Conservation (phyloP, 2,329 filamentous ascomycete genomes). For the Pestalotiopsis sp. region DNA sequence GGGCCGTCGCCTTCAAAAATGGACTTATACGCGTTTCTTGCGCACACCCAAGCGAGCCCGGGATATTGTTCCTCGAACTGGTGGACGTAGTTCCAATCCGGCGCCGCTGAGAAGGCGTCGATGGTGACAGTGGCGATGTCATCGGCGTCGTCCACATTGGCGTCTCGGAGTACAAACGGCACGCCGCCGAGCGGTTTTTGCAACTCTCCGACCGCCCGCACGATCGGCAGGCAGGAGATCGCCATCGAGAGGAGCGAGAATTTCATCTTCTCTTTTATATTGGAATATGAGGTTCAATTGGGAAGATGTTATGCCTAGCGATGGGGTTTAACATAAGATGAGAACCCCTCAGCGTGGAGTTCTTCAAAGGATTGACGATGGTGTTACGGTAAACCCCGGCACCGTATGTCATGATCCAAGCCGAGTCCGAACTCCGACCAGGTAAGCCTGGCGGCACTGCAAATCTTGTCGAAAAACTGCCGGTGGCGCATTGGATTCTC, state of each 20-base stretch:
- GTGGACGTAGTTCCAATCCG: conserved; percentile 4
- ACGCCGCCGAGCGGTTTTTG: not conserved
- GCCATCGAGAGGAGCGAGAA: not conserved
- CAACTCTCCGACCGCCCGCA: not conserved
- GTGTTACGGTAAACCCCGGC: too few relatives aligned
- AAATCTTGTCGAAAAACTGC: too few relatives aligned
- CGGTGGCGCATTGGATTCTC: too few relatives aligned
- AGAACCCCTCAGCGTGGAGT: too few relatives aligned
- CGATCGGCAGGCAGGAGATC: not conserved
- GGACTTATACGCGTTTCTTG: not conserved
- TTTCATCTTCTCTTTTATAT: not conserved
- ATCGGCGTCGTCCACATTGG: not conserved
- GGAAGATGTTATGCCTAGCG: too few relatives aligned
- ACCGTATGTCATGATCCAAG: too few relatives aligned
- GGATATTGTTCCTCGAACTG: conserved; percentile 8
- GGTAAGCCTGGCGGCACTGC: too few relatives aligned
- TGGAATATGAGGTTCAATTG: not conserved
- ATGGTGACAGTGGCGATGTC: conserved; percentile 1
- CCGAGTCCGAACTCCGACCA: too few relatives aligned
- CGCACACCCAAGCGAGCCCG: not conserved
- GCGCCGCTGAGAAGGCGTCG: conserved; percentile 2
- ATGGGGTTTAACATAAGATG: not conserved
- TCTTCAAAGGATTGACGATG: too few relatives aligned
- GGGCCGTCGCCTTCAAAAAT: not conserved
- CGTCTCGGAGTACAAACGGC: not conserved